Evolutionary conservation across 2,329 filamentous ascomycete species (phyloP), one percentile per base, ranked within the genome.

Genomic region (Colletotrichum magnum): DNA sequence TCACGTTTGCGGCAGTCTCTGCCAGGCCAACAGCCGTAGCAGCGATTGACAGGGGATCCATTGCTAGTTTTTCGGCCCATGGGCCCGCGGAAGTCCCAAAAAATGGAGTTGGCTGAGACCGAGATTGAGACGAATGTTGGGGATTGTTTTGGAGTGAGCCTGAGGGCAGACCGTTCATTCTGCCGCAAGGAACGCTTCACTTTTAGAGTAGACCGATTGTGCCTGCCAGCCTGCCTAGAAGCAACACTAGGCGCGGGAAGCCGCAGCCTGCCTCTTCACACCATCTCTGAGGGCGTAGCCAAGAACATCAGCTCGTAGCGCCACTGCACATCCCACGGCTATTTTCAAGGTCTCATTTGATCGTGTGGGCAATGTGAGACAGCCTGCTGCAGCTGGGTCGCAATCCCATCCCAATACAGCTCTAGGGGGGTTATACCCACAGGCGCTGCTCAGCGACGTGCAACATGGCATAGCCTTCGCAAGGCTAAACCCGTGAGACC

Each of bases 21-120:
- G 50, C 59, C n/a, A 62, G 32, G 10, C 26, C 50, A 10, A 48
- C 50, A 32, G 59, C 59, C 43, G 59, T 53, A 16, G 59, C 59
- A 32, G 59, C 59, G 13, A 54, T 62, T 5, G 50, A 53, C 36
- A 62, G 39, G 32, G 59, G 50, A 24, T 62, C 59, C 59, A 54
- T 62, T 10, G 32, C 32, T 36, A 6, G 10, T 36, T 36, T 12
- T 5, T 18, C 21, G 50, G 50, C 21, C 50, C 9, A 28, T n/a
- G 50, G 32, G 12, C 41, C 41, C 13, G 5, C 13, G 13, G 16
- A 43, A 32, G 28, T 32, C 28, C 28, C 28, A 32, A 9, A 5
- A 9, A 9, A 32, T 32, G 10, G 28, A 32, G 1, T 32, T 32
- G 28, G 7, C 28, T 9, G 28, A 32, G 28, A 10, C 6, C 32